Conservation (phyloP, 805 yeast genomes). For the Debaryomyces prosopidis region DNA sequence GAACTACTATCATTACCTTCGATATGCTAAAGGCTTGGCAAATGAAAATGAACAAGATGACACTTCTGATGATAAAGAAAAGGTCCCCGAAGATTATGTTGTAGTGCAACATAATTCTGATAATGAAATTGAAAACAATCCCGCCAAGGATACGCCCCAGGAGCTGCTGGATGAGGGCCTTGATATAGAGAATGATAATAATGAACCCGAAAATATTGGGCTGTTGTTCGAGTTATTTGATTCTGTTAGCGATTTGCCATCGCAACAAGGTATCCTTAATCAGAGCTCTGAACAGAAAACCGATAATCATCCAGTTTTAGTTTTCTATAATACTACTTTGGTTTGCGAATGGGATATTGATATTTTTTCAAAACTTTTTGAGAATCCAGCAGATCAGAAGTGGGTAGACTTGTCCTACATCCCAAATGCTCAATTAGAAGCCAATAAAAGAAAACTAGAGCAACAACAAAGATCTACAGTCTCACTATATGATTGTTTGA, state of each 20-base stretch:
- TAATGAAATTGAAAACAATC: constrained; percentile 1
- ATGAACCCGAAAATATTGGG: constrained; percentile 11
- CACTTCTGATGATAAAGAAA: not conserved
- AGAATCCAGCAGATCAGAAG: constrained; percentile 47
- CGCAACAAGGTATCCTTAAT: not conserved
- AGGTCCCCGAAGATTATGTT: constrained; percentile 19
- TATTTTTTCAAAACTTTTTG: constrained; percentile 53
- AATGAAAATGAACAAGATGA: constrained; percentile 11
- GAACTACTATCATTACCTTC: constrained; percentile 33
- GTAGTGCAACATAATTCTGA: constrained; percentile 14
- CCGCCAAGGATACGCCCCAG: constrained; percentile 7
- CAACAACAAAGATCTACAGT: constrained; percentile 47
- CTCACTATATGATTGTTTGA: constrained; percentile 68
- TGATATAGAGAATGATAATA: constrained; percentile 22
- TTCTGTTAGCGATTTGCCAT: constrained; percentile 13
- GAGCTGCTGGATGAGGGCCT: constrained; percentile 30
- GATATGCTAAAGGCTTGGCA: constrained; percentile 12
- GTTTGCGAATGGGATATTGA: constrained; percentile 69
- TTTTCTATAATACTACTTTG: constrained; percentile 25
- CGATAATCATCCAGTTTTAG: constrained; percentile 18
- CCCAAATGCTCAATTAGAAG: constrained; percentile 56
- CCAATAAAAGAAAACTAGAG: constrained; percentile 35
- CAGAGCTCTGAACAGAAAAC: not conserved
- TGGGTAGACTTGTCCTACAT: constrained; percentile 48
- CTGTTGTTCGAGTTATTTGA: constrained; percentile 24